phyloP scores from a whole-genome alignment of 1,284 basidiomycete species.

The Somion occarium region DNA sequence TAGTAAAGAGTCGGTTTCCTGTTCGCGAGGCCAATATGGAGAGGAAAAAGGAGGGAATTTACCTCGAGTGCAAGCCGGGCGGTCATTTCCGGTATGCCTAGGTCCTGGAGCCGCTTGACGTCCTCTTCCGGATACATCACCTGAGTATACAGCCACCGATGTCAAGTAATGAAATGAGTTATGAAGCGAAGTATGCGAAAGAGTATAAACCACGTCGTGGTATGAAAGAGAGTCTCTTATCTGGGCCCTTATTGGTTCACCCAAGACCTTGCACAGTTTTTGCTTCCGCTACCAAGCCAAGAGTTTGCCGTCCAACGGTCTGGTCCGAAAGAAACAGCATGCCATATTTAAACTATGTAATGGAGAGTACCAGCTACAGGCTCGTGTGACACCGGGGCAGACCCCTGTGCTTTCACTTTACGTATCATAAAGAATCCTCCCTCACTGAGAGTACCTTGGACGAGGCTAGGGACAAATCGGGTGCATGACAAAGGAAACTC shows the following conservation, averaged over 20 bases:
- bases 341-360: too few species aligned
- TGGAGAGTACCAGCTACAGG: too few species aligned
- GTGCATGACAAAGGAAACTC: too few species aligned
- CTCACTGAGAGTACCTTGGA: too few species aligned
- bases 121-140: constrained; percentile 7
- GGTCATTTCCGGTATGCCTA: constrained; percentile 10
- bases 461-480: too few species aligned
- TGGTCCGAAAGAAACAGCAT: too few species aligned
- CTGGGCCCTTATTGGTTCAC: not conserved
- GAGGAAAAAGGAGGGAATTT: not conserved
- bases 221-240: not conserved
- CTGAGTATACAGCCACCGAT: not conserved
- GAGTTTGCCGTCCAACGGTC: too few species aligned
- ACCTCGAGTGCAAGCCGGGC: constrained; percentile 10
- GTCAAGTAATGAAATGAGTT: too few species aligned
- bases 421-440: too few species aligned
- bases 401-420: too few species aligned
- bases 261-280: constrained; percentile 13
- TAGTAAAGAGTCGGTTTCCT: not conserved
- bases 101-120: constrained; percentile 5
- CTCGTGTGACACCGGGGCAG: too few species aligned
- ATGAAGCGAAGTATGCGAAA: too few species aligned
- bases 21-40: not conserved
- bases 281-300: constrained; percentile 23
- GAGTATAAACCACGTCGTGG: not conserved